Percentiles rank a stretch among this genome's conserved stretches.
These are phyloP conservation scores for Carex scoparia DNA, from an alignment of 176 grass and related monocot species.

Conservation along the genomic window DNA sequence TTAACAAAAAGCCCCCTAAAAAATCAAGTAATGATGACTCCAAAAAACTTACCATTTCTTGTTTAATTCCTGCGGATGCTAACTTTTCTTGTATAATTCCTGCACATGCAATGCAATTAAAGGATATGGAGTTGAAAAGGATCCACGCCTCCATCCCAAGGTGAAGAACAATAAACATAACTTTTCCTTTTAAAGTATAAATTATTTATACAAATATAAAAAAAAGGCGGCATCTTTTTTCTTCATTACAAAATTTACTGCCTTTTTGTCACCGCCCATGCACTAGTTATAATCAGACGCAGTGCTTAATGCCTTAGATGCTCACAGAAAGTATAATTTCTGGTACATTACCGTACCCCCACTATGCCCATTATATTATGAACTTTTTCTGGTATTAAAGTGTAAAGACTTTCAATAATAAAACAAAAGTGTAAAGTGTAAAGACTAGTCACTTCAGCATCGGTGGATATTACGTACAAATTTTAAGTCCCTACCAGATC, in stretches of 20 bases:
- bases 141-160: background rate
- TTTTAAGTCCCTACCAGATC: background rate
- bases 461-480: background rate
- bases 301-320: background rate
- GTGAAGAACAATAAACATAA: background rate
- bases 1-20: background rate
- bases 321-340: background rate
- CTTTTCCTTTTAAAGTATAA: background rate
- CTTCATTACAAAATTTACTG: background rate
- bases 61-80: background rate
- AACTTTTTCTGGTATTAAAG: background rate
- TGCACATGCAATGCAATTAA: background rate
- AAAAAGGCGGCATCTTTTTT: background rate
- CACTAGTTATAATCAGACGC: background rate
- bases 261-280: background rate
- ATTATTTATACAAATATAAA: background rate
- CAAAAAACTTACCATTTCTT: background rate
- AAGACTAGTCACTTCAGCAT: background rate
- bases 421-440: background rate
- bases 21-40: background rate
- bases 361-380: background rate
- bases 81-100: background rate
- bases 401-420: too few relatives aligned
- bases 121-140: background rate
- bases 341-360: background rate